These are phyloP conservation scores for Phytophthora vignae DNA, from an alignment of 352 stramenopile species.

Conservation along the genomic window DNA sequence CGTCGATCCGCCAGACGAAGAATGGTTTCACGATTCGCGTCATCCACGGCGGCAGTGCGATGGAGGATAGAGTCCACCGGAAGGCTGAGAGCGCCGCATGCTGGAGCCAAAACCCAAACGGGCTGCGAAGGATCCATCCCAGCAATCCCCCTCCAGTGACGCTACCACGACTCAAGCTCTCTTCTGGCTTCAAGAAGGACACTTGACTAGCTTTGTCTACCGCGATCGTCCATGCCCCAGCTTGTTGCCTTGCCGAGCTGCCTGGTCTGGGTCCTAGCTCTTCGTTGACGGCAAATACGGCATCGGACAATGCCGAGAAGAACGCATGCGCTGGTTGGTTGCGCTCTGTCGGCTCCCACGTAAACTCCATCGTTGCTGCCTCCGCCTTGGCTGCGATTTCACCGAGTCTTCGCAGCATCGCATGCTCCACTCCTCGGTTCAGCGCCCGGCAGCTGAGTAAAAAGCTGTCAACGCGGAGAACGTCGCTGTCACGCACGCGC, in stretches of 20 bases:
- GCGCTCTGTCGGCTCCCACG: slow-evolving; percentile 71
- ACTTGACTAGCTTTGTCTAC: slow-evolving; percentile 37
- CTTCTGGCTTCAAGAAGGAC: slow-evolving; percentile 38
- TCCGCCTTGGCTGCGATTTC: slow-evolving; percentile 33
- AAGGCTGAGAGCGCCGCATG: slow-evolving; percentile 12
- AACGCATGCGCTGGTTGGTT: slow-evolving; percentile 70
- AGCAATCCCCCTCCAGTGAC: not conserved
- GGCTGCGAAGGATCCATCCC: slow-evolving; percentile 9
- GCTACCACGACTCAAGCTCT: slow-evolving; percentile 1
- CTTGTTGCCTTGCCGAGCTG: slow-evolving; percentile 3
- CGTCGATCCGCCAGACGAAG: slow-evolving; percentile 4
- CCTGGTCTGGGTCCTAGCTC: not conserved
- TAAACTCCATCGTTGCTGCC: slow-evolving; percentile 37
- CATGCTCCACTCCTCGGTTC: slow-evolving; percentile 77
- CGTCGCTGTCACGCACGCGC: slow-evolving; percentile 1
- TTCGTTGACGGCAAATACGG: slow-evolving; percentile 18
- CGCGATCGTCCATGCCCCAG: slow-evolving; percentile 31
- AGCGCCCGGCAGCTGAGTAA: slow-evolving; percentile 76
- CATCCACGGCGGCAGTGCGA: slow-evolving; percentile 21
- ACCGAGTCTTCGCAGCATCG: slow-evolving; percentile 62
- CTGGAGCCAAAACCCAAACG: slow-evolving; percentile 11
- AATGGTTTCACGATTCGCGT: slow-evolving; percentile 4
- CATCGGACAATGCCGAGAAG: slow-evolving; percentile 48
- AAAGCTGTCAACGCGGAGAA: slow-evolving; percentile 60
- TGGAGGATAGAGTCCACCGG: slow-evolving; percentile 26